phyloP scores from a whole-genome alignment of 2,329 filamentous ascomycete genomes.

The Sporothrix brunneoviolacea region DNA sequence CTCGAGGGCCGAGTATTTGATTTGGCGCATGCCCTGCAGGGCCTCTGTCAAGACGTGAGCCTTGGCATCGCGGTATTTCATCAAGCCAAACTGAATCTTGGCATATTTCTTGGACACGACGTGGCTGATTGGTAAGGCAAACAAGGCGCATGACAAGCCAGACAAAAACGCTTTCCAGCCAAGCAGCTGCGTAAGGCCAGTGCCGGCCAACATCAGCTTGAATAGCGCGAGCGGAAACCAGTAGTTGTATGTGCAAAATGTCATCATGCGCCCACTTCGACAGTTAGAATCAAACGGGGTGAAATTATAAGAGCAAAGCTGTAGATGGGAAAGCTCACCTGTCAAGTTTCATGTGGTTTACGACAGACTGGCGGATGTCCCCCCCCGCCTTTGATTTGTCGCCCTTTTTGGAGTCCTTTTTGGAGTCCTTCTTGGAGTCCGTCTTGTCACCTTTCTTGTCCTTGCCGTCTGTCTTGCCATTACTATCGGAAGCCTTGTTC shows the following conservation, averaged over 20 bases:
- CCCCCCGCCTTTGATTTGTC: conserved; percentile 11
- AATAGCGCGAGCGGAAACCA: conserved; percentile 29
- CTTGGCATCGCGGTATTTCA: conserved; percentile 31
- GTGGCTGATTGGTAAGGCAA: conserved; percentile 26
- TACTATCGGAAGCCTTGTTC: neutral
- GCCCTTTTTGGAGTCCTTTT: conserved; percentile 2
- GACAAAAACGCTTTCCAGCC: conserved; percentile 28
- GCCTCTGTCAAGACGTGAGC: conserved; percentile 30
- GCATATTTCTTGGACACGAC: conserved; percentile 26
- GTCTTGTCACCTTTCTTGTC: conserved; percentile 8
- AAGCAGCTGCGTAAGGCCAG: conserved; percentile 25
- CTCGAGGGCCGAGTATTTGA: conserved; percentile 32
- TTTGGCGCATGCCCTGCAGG: conserved; percentile 32
- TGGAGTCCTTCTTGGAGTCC: neutral
- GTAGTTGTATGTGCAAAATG: conserved; percentile 28
- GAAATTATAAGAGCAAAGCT: neutral
- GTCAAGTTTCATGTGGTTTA: conserved; percentile 32
- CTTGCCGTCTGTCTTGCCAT: neutral
- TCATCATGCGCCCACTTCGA: conserved; percentile 24
- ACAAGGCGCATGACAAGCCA: conserved; percentile 23
- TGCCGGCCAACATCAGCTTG: conserved; percentile 28
- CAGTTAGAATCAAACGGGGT: conserved; percentile 7
- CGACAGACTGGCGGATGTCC: conserved; percentile 28
- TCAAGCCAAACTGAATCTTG: conserved; percentile 27
- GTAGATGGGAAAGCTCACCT: conserved; percentile 19